Evolutionary conservation across 192 early-diverging fungal genomes (phyloP).

Genomic region (Dimargaris xerosporica): DNA sequence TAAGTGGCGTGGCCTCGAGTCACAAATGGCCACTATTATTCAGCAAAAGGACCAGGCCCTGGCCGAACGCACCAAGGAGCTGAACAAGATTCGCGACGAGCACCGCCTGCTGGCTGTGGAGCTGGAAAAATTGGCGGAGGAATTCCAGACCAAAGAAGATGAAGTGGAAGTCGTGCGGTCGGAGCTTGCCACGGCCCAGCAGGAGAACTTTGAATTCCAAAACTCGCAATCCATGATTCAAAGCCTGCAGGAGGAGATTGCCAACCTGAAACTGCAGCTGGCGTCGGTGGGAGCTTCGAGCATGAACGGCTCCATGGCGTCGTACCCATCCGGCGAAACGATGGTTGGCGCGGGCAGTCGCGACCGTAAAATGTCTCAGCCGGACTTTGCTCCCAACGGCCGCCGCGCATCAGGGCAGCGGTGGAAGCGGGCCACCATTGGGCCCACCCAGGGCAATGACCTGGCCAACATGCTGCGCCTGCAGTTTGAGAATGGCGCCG

Average conservation of each 20-base stretch:
- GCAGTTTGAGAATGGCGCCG: conserved; percentile 13
- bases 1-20: conserved; percentile 37
- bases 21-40: conserved; percentile 19
- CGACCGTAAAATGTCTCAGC: conserved; percentile 10
- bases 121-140: conserved; percentile 19
- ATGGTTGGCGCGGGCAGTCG: background rate
- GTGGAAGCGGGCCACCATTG: conserved; percentile 21
- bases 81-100: conserved; percentile 45
- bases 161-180: conserved; percentile 18
- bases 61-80: conserved; percentile 28
- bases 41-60: conserved; percentile 23
- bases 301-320: background rate
- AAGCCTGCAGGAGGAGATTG: conserved; percentile 21
- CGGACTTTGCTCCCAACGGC: conserved; percentile 9
- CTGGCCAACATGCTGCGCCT: conserved; percentile 27
- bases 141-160: conserved; percentile 15
- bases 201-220: conserved; percentile 13
- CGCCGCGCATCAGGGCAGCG: background rate
- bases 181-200: conserved; percentile 3
- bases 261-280: conserved; percentile 19
- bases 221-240: conserved; percentile 12
- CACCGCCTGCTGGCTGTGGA: conserved; percentile 40
- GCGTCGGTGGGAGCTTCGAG: background rate
- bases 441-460: conserved; percentile 22
- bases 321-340: background rate